These are phyloP conservation scores for Breynia disticha DNA, from an alignment of 441 rosid genomes.

Conservation along the genomic window DNA sequence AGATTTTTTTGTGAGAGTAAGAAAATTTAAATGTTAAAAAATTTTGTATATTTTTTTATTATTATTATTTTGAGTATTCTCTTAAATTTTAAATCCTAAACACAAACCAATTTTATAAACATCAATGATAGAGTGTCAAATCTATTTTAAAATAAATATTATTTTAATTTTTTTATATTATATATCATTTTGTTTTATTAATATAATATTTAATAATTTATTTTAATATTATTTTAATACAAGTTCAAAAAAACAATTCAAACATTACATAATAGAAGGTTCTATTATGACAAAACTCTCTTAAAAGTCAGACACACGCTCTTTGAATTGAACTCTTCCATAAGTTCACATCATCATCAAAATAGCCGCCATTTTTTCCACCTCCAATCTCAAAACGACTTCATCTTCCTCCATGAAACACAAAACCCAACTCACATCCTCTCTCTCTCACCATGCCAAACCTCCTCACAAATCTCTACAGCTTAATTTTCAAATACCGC, in stretches of 20 bases:
- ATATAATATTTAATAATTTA: neutral
- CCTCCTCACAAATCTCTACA: constrained; percentile 61
- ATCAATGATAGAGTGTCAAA: no score
- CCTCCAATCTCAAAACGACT: neutral
- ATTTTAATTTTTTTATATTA: no score
- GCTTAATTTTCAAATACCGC: constrained; percentile 72
- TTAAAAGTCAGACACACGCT: neutral
- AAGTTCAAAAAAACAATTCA: neutral
- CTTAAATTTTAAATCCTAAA: no score
- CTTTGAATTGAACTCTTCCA: constrained; percentile 12
- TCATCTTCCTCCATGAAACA: neutral
- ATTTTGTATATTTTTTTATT: no score
- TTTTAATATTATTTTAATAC: no score
- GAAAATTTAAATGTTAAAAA: no score
- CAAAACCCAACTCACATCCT: neutral
- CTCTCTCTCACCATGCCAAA: constrained; percentile 45
- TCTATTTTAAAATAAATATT: no score
- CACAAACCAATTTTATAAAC: no score
- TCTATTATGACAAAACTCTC: constrained; percentile 8
- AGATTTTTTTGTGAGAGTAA: no score
- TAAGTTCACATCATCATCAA: constrained; percentile 1
- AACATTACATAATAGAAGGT: constrained; percentile 3
- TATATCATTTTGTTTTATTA: no score
- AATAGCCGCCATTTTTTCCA: constrained; percentile 6
- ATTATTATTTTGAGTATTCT: no score